These are phyloP conservation scores for Gilbertella persicaria DNA, from an alignment of 371 early-diverging fungal species.

Conservation along the genomic window DNA sequence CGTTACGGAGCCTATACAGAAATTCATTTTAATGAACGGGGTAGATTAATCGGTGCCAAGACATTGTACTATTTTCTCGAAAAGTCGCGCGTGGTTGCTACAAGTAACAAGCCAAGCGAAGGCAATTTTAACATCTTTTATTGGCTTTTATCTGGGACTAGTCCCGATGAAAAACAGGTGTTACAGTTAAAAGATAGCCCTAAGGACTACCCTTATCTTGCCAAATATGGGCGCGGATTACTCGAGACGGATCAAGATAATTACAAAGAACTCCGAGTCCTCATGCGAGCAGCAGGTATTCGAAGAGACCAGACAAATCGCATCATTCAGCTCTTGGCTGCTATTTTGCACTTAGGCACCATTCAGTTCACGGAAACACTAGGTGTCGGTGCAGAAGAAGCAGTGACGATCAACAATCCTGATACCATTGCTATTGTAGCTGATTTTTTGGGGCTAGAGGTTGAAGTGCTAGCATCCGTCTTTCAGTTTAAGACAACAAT, in stretches of 20 bases:
- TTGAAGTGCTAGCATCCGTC: conserved; percentile 56
- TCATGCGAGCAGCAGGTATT: conserved; percentile 82
- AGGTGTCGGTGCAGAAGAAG: conserved; percentile 41
- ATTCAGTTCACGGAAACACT: conserved; percentile 56
- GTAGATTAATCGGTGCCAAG: conserved; percentile 86
- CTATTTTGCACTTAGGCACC: conserved; percentile 75
- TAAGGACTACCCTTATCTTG: conserved; percentile 9
- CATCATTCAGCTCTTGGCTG: conserved; percentile 65
- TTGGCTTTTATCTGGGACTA: conserved; percentile 62
- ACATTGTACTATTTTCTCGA: conserved; percentile 90
- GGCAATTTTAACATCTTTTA: conserved; percentile 94
- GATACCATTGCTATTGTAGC: conserved; percentile 67
- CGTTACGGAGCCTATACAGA: conserved; percentile 88
- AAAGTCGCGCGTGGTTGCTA: conserved; percentile 63
- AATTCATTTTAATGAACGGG: conserved; percentile 86
- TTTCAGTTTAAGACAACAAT: conserved; percentile 21
- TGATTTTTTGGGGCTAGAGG: conserved; percentile 71
- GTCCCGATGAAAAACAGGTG: conserved; percentile 33
- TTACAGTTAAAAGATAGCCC: conserved; percentile 14
- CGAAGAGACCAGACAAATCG: conserved; percentile 73
- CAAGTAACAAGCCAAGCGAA: conserved; percentile 51
- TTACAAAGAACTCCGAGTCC: conserved; percentile 71
- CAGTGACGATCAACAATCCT: conserved; percentile 52
- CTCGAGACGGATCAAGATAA: conserved; percentile 31
- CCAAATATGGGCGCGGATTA: conserved; percentile 31